phyloP scores from a whole-genome alignment of 805 yeast species.

The Saturnispora sanitii region DNA sequence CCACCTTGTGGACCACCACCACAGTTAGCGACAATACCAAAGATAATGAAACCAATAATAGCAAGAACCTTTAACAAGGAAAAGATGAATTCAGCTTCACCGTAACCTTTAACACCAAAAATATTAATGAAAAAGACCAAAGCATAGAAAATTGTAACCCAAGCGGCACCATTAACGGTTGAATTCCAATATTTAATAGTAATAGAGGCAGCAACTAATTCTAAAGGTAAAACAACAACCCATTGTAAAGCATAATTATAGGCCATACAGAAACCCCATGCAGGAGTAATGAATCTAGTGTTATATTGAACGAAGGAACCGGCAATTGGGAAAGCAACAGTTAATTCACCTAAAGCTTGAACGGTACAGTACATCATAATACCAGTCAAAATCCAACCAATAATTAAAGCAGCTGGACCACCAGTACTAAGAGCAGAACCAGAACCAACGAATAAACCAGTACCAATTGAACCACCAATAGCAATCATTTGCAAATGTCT shows the following conservation, averaged over 20 bases:
- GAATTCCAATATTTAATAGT: conserved; percentile 41
- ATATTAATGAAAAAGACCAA: conserved; percentile 43
- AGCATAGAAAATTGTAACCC: conserved; percentile 45
- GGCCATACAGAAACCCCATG: conserved; percentile 55
- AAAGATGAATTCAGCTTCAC: conserved; percentile 57
- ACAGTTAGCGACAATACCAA: conserved; percentile 43
- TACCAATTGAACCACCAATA: conserved; percentile 75
- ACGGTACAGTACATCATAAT: conserved; percentile 51
- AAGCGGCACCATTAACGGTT: conserved; percentile 40
- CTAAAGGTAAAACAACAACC: conserved; percentile 45
- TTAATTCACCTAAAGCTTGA: conserved; percentile 57
- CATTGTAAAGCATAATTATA: conserved; percentile 50
- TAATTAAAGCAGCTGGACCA: conserved; percentile 67
- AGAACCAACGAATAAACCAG: conserved; percentile 72
- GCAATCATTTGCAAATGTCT: conserved; percentile 77
- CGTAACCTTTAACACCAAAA: conserved; percentile 57
- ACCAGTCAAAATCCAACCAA: conserved; percentile 51
- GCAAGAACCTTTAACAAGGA: conserved; percentile 47
- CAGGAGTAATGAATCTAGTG: conserved; percentile 46
- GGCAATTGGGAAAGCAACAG: conserved; percentile 53
- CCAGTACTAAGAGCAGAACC: conserved; percentile 51
- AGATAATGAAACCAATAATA: conserved; percentile 47
- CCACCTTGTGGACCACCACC: conserved; percentile 59
- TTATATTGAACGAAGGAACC: conserved; percentile 56
- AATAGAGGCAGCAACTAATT: conserved; percentile 46